phyloP scores from a whole-genome alignment of 2,329 filamentous ascomycete genomes.

The Rachicladosporium sp. region DNA sequence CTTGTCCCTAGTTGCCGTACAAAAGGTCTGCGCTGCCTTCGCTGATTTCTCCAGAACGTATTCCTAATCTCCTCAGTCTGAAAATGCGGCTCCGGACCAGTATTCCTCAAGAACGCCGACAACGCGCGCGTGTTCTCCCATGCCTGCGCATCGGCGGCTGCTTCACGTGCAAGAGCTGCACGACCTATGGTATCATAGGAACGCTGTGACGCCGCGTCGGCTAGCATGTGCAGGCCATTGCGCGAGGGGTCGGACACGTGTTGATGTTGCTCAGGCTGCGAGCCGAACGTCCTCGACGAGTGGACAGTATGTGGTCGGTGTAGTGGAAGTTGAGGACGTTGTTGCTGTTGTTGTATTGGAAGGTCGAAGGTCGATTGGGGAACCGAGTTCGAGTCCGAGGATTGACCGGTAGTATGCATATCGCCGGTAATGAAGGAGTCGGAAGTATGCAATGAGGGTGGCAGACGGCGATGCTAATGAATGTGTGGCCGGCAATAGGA shows the following conservation, averaged over 20 bases:
- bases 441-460: no score
- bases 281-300: conserved; percentile 8
- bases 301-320: conserved; percentile 16
- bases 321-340: conserved; percentile 2
- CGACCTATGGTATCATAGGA: no score
- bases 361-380: not conserved
- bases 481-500: conserved; percentile 1
- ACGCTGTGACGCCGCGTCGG: no score
- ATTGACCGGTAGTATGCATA: no score
- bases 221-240: no score
- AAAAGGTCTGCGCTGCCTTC: conserved; percentile 4
- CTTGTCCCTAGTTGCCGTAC: conserved; percentile 1
- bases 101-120: no score
- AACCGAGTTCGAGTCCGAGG: no score
- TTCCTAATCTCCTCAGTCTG: conserved; percentile 4
- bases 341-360: conserved; percentile 1
- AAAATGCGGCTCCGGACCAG: conserved; percentile 1
- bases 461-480: no score
- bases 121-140: no score
- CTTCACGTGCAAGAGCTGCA: no score
- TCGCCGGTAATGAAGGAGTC: no score
- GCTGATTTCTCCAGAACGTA: conserved; percentile 4
- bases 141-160: no score
- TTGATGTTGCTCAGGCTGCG: conserved; percentile 1
- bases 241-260: conserved; percentile 1